Percentiles rank a stretch among this genome's conserved stretches.
Evolutionary conservation across 31 red algal species (phyloP).

Genomic region (Endocladia muricata): DNA sequence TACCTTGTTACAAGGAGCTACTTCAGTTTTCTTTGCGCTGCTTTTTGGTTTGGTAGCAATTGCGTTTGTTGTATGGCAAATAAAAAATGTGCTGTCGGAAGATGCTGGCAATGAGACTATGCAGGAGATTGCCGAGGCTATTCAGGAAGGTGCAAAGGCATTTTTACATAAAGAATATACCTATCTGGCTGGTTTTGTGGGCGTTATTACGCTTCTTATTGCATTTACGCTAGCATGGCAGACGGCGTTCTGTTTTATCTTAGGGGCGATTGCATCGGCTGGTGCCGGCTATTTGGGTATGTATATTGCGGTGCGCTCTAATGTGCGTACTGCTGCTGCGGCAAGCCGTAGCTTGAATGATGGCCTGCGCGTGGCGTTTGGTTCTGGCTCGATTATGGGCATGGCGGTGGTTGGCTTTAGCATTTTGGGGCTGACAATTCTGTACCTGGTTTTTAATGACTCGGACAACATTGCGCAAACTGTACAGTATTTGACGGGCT

Average conservation of each 20-base stretch:
- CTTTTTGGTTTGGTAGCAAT: conserved; percentile 46
- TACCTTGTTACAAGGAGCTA: too few relatives aligned
- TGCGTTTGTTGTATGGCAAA: conserved; percentile 25
- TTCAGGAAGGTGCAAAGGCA: conserved; percentile 17
- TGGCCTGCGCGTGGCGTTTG: conserved; percentile 63
- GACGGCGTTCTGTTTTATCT: conserved; percentile 12
- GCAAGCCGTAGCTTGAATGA: conserved; percentile 18
- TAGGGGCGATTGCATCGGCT: conserved; percentile 63
- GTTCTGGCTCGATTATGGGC: conserved; percentile 43
- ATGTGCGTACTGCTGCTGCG: conserved; percentile 69
- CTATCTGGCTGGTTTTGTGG: conserved; percentile 5
- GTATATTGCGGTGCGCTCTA: conserved; percentile 60
- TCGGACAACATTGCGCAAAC: neutral
- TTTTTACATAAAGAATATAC: conserved; percentile 36
- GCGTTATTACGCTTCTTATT: conserved; percentile 14
- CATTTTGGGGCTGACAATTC: conserved; percentile 5
- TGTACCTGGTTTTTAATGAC: conserved; percentile 30
- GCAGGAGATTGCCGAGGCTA: conserved; percentile 27
- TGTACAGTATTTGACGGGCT: conserved; percentile 43
- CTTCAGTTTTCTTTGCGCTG: too few relatives aligned
- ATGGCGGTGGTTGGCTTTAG: conserved; percentile 44
- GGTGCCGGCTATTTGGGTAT: conserved; percentile 63
- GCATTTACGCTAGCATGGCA: conserved; percentile 28
- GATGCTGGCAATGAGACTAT: conserved; percentile 35
- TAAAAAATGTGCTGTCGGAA: conserved; percentile 1